Conservation (phyloP, 1,284 basidiomycete species). For the Neotropicomus parvogracilis region DNA sequence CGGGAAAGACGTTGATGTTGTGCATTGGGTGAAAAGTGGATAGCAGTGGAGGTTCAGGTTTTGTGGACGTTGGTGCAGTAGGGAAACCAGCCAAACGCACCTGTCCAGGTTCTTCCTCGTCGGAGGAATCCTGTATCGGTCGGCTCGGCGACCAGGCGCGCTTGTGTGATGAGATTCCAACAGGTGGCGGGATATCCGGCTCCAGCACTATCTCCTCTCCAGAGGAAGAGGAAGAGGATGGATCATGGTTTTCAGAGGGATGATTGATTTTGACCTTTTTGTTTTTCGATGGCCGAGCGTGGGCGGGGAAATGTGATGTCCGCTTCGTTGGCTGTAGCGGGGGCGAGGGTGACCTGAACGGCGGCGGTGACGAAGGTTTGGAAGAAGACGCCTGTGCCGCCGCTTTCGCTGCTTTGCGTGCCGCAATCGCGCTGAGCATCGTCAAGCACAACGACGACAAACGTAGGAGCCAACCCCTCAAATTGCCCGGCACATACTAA, state of each 20-base stretch:
- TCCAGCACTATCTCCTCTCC: constrained; percentile 29
- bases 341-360: constrained; percentile 9
- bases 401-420: constrained; percentile 23
- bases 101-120: constrained; percentile 30
- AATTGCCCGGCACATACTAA: too few species aligned
- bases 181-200: constrained; percentile 9
- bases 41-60: constrained; percentile 4
- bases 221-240: constrained; percentile 29
- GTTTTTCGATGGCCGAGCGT: constrained; percentile 8
- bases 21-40: constrained; percentile 23
- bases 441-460: constrained; percentile 7
- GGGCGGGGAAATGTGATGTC: not conserved
- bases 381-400: constrained; percentile 11
- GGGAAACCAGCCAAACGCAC: not conserved
- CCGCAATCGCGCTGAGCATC: constrained; percentile 31
- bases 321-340: not conserved
- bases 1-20: constrained; percentile 12
- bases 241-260: constrained; percentile 7
- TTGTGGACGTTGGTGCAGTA: not conserved
- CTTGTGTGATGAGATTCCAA: constrained; percentile 15
- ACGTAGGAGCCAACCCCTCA: constrained; percentile 7
- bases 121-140: constrained; percentile 47
- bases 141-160: constrained; percentile 55
- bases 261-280: constrained; percentile 24
- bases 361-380: constrained; percentile 13